phyloP scores from a whole-genome alignment of 306 rosid genomes.

The Corylus americana region DNA sequence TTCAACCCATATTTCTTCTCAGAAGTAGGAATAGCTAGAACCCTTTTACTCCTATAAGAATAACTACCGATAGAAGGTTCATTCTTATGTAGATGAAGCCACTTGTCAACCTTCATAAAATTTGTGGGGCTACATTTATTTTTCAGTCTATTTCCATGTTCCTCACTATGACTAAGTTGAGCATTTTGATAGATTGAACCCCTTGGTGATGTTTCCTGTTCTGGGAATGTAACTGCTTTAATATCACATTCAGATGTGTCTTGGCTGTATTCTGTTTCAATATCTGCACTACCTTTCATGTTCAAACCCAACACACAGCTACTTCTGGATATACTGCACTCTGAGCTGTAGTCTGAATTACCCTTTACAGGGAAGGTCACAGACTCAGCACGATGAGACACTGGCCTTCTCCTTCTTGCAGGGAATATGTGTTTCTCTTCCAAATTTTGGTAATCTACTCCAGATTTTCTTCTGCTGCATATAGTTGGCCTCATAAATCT shows the following conservation, averaged over 20 bases:
- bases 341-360: constrained; percentile 28
- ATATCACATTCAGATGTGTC: constrained; percentile 32
- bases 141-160: constrained; percentile 23
- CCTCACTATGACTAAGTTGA: constrained; percentile 5
- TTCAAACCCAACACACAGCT: constrained; percentile 35
- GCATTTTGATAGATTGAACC: constrained; percentile 9
- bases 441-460: constrained; percentile 5
- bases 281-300: constrained; percentile 27
- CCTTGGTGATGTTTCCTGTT: constrained; percentile 26
- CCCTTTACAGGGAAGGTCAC: constrained; percentile 36
- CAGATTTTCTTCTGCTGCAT: constrained; percentile 37
- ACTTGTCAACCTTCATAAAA: constrained; percentile 27
- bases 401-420: constrained; percentile 32
- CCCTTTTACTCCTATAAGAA: constrained; percentile 21
- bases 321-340: constrained; percentile 32
- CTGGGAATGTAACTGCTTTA: constrained; percentile 18
- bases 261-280: constrained; percentile 36
- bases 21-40: constrained; percentile 29
- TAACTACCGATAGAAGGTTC: constrained; percentile 14
- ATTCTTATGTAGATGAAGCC: constrained; percentile 30
- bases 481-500: constrained; percentile 45
- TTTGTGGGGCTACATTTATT: constrained; percentile 18
- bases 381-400: constrained; percentile 32
- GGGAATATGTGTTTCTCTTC: constrained; percentile 22
- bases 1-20: constrained; percentile 20